Evolutionary conservation across 2,329 filamentous ascomycete species (phyloP).

Genomic region (Apiospora phragmitis): DNA sequence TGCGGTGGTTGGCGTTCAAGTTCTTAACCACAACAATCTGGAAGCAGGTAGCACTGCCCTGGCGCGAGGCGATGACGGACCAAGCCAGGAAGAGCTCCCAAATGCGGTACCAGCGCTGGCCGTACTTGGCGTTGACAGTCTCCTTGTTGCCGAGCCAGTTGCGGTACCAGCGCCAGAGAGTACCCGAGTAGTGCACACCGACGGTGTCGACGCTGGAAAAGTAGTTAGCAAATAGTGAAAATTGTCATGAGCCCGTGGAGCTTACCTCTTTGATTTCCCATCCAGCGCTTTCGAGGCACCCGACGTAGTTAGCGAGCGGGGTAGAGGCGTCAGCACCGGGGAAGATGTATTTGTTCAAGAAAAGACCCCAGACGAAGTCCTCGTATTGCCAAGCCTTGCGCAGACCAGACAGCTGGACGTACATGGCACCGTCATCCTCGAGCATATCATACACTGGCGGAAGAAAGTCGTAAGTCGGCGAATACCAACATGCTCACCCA

Average conservation of each 20-base stretch:
- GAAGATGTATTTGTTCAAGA: conserved; percentile 99
- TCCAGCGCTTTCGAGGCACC: conserved; percentile 78
- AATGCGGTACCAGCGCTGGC: conserved; percentile 87
- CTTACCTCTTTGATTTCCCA: conserved; percentile 79
- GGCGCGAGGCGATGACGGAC: conserved; percentile 80
- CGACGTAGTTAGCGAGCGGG: conserved; percentile 80
- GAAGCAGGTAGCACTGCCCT: conserved; percentile 82
- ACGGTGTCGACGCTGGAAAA: conserved; percentile 69
- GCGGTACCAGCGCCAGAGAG: conserved; percentile 93
- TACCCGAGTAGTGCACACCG: conserved; percentile 92
- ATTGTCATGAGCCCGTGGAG: not conserved
- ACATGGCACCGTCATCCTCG: conserved; percentile 90
- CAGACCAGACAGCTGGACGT: conserved; percentile 88
- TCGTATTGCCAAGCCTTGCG: conserved; percentile 95
- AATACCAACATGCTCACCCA: conserved; percentile 96
- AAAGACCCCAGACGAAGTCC: conserved; percentile 92
- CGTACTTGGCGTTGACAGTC: conserved; percentile 90
- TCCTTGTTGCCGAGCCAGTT: conserved; percentile 94
- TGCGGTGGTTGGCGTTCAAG: conserved; percentile 80
- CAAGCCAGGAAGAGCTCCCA: conserved; percentile 92
- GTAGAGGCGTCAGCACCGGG: conserved; percentile 91
- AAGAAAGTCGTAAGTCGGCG: conserved; percentile 79
- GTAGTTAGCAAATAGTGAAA: not conserved
- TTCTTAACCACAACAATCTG: conserved; percentile 89
- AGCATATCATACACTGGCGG: conserved; percentile 89